Evolutionary conservation across 495 filamentous ascomycete genomes (phyloP), one percentile per base, ranked within the genome.

Genomic region (Penicillium steckii): DNA sequence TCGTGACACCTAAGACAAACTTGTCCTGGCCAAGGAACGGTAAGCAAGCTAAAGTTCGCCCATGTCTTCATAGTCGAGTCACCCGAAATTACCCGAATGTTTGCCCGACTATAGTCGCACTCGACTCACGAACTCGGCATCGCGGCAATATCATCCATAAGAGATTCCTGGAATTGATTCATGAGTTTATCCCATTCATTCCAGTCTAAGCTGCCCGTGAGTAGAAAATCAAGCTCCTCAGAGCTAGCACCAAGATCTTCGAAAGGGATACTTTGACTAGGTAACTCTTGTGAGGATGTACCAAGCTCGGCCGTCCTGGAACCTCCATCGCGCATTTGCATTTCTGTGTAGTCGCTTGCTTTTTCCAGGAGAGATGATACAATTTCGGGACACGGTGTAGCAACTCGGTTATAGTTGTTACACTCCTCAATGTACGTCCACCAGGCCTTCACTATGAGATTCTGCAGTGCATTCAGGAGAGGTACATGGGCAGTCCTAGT

Each of bases 391-490:
- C 68, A 66, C 8, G 65, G 43, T 2, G 62, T 44, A 18, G 66
- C 49, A n/a, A 52, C 47, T 3, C 52, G 47, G 8, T 56, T 50
- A 32, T 55, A 35, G 23, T 35, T 45, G 26, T 56, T 55, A 46
- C 67, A 67, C 29, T 70, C 68, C 4, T 53, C 60, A 8, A 53
- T 49, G 53, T 68, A 64, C 0, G 54, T 57, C 30, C 51, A 62
- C 69, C 72, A 77, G 8, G 73, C 60, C 50, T 71, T 70, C 25
- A 71, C 32, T 18, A 72, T 68, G 24, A 77, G 47, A 23, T 64
- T 60, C 30, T 65, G 66, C 24, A 73, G 47, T 4, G 72, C 72
- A 30, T 57, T 48, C 32, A 69, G 66, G 25, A 75, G 67, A 42
- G 66, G 61, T 12, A 50, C 62, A 26, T 59, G 59, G 0, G 50